phyloP scores from a whole-genome alignment of 169 alveolate species.

The Plasmodium gallinaceum region DNA sequence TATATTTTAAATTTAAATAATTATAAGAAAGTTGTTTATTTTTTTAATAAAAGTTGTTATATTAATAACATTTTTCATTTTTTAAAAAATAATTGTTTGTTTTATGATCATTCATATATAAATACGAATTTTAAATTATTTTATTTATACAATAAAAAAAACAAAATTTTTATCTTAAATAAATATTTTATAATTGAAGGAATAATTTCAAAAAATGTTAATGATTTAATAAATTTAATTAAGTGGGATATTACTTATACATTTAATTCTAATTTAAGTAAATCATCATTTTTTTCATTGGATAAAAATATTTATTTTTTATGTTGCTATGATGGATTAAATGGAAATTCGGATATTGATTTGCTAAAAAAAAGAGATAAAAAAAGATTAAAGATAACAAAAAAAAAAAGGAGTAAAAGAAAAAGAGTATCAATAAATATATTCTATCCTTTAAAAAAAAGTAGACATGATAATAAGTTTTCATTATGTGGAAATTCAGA shows the following conservation, averaged over 20 bases:
- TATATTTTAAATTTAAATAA: conserved; percentile 17
- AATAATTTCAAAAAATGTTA: conserved; percentile 16
- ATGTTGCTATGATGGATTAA: conserved; percentile 39
- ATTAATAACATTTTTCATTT: conserved; percentile 12
- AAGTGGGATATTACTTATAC: conserved; percentile 14
- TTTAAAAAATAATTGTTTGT: conserved; percentile 13
- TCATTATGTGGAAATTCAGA: not conserved
- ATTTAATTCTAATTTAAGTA: conserved; percentile 10
- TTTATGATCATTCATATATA: conserved; percentile 27
- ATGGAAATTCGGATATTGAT: conserved; percentile 24
- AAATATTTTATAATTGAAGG: conserved; percentile 30
- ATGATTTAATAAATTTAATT: conserved; percentile 16
- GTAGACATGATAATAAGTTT: not conserved
- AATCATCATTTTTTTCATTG: not conserved
- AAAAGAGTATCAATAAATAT: not conserved
- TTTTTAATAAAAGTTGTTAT: conserved; percentile 38
- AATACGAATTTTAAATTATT: conserved; percentile 10
- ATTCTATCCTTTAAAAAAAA: conserved; percentile 1
- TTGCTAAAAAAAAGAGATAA: not conserved
- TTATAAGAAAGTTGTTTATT: conserved; percentile 32
- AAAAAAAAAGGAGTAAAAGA: not conserved
- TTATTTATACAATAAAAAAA: not conserved
- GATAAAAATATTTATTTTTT: conserved; percentile 5
- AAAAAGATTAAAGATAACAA: not conserved
- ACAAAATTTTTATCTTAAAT: conserved; percentile 25